Conservation (phyloP, 73 alveolate genomes). For the Paramecium bursaria region DNA sequence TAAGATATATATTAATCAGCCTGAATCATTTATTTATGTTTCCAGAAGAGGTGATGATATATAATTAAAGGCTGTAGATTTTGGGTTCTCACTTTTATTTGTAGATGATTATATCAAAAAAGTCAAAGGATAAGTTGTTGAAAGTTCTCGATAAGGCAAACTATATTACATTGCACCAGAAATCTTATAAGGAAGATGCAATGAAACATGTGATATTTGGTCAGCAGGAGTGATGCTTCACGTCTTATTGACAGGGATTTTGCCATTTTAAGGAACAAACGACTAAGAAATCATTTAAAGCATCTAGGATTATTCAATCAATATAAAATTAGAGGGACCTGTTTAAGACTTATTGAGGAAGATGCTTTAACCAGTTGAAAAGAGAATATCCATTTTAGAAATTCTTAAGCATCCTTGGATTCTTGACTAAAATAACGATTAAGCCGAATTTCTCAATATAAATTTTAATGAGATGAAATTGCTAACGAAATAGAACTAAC, state of each 20-base stretch:
- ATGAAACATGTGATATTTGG: slow-evolving; percentile 65
- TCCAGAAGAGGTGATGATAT: neutral
- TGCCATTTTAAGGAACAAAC: slow-evolving; percentile 37
- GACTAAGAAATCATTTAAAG: slow-evolving; percentile 13
- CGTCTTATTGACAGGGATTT: slow-evolving; percentile 38
- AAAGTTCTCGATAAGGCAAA: slow-evolving; percentile 54
- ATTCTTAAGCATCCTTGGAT: slow-evolving; percentile 56
- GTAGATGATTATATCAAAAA: slow-evolving; percentile 39
- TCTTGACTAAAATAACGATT: neutral
- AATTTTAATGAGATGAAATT: slow-evolving; percentile 32
- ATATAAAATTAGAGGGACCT: slow-evolving; percentile 26
- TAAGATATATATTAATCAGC: neutral
- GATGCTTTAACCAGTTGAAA: neutral
- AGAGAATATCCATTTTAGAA: slow-evolving; percentile 34
- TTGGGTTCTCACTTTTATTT: slow-evolving; percentile 28
- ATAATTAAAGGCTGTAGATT: slow-evolving; percentile 9
- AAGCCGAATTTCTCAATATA: slow-evolving; percentile 8
- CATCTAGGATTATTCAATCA: slow-evolving; percentile 12
- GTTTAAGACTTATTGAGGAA: slow-evolving; percentile 16
- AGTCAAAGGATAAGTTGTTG: neutral
- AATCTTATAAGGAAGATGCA: slow-evolving; percentile 55
- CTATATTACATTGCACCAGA: slow-evolving; percentile 77
- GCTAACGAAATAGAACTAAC: slow-evolving; percentile 8
- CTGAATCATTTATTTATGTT: slow-evolving; percentile 24
- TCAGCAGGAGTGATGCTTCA: slow-evolving; percentile 47